Conservation (phyloP, 2,329 filamentous ascomycete genomes). For the Paracamarosporium sp. region DNA sequence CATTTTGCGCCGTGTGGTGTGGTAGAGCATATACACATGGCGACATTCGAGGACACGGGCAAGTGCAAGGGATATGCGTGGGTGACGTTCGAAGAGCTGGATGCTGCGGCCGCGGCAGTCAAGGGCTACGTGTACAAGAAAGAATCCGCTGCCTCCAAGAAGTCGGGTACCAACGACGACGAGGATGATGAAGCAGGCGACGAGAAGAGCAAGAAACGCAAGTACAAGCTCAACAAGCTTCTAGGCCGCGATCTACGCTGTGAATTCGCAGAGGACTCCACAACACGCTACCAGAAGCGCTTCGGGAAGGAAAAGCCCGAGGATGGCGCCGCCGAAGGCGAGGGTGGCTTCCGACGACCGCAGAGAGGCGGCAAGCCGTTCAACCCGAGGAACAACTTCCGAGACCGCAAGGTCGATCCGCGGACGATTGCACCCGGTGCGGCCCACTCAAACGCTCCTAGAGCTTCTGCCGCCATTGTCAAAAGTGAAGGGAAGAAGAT, state of each 20-base stretch:
- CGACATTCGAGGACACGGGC: slow-evolving; percentile 93
- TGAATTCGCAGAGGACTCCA: slow-evolving; percentile 92
- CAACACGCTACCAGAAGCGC: slow-evolving; percentile 89
- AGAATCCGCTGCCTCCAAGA: slow-evolving; percentile 55
- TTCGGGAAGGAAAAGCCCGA: slow-evolving; percentile 73
- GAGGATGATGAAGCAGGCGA: slow-evolving; percentile 54
- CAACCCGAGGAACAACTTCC: slow-evolving; percentile 18
- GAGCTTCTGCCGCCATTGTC: slow-evolving; percentile 80
- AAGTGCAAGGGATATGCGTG: slow-evolving; percentile 99
- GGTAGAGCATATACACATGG: slow-evolving; percentile 83
- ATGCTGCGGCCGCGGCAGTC: slow-evolving; percentile 77
- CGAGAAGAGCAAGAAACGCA: slow-evolving; percentile 57
- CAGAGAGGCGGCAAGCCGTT: slow-evolving; percentile 31
- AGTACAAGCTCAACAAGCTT: slow-evolving; percentile 86
- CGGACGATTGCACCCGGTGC: slow-evolving; percentile 53
- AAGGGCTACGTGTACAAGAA: slow-evolving; percentile 79
- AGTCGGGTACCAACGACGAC: slow-evolving; percentile 59
- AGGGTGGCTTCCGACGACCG: slow-evolving; percentile 40
- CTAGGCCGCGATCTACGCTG: slow-evolving; percentile 81
- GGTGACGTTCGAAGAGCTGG: slow-evolving; percentile 85
- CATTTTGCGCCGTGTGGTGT: slow-evolving; percentile 88
- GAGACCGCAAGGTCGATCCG: slow-evolving; percentile 50
- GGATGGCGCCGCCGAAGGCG: slow-evolving; percentile 25
- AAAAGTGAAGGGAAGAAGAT: slow-evolving; percentile 80
- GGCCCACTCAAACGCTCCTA: slow-evolving; percentile 57